Conservation (phyloP, 192 early-diverging fungal species). For the Entomortierella lignicola region DNA sequence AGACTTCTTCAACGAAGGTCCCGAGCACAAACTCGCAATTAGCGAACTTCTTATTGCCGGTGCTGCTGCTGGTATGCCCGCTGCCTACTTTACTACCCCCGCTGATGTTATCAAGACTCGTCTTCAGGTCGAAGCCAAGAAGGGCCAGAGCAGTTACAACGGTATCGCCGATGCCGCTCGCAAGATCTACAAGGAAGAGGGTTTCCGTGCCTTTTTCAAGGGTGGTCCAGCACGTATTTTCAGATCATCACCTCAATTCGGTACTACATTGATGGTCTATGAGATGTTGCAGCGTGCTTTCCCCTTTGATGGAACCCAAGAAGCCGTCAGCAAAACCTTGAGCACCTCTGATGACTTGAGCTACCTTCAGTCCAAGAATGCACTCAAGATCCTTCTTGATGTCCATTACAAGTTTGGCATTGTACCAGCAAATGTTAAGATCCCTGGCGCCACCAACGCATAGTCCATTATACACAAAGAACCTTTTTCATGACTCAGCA, state of each 20-base stretch:
- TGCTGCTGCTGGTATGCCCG: slow-evolving; percentile 96
- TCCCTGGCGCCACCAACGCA: slow-evolving; percentile 34
- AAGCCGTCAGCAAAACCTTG: slow-evolving; percentile 20
- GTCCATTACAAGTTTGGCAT: slow-evolving; percentile 56
- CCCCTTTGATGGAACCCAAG: slow-evolving; percentile 57
- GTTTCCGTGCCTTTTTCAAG: slow-evolving; percentile 96
- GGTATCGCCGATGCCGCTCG: slow-evolving; percentile 87
- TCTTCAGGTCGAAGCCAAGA: slow-evolving; percentile 91
- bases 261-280: slow-evolving; percentile 93
- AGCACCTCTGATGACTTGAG: slow-evolving; percentile 44
- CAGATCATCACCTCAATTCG: slow-evolving; percentile 96
- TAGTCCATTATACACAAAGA: background rate
- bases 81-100: slow-evolving; percentile 96
- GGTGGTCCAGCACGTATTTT: slow-evolving; percentile 94
- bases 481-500: background rate
- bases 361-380: slow-evolving; percentile 63
- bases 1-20: slow-evolving; percentile 88
- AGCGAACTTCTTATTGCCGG: slow-evolving; percentile 85
- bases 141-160: slow-evolving; percentile 88
- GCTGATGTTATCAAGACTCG: slow-evolving; percentile 99
- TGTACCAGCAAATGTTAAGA: slow-evolving; percentile 36
- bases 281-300: slow-evolving; percentile 85
- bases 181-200: slow-evolving; percentile 93
- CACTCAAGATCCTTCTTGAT: slow-evolving; percentile 66
- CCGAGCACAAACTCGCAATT: slow-evolving; percentile 75